Conservation (phyloP, 2,329 filamentous ascomycete genomes). For the Chalaropsis thielavioides region DNA sequence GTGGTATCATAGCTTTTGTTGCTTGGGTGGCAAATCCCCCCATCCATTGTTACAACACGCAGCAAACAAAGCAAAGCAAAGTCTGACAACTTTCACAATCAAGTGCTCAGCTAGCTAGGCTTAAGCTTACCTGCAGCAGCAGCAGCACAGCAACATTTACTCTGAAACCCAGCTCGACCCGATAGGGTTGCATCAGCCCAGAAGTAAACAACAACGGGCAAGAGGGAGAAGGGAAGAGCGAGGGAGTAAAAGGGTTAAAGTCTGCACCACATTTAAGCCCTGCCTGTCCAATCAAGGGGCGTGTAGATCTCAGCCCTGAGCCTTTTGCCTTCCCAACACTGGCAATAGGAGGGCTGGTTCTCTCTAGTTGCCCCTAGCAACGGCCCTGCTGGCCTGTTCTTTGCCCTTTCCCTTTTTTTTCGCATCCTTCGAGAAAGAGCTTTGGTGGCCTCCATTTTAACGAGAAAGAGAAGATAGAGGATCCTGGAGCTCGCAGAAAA, state of each 20-base stretch:
- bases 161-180: neutral
- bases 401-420: neutral
- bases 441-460: constrained; percentile 5
- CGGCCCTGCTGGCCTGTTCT: neutral
- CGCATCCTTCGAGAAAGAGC: neutral
- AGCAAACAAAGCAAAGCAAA: too few relatives aligned
- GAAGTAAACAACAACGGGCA: neutral
- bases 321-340: neutral
- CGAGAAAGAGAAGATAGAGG: neutral
- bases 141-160: neutral
- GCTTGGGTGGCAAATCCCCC: neutral
- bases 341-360: neutral
- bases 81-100: neutral
- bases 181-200: neutral
- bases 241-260: neutral
- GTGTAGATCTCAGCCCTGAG: neutral
- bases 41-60: neutral
- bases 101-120: neutral
- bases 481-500: neutral
- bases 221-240: neutral
- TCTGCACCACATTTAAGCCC: neutral
- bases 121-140: neutral
- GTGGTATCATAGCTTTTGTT: neutral
- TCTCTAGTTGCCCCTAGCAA: neutral
- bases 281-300: neutral